Evolutionary conservation across 441 rosid genomes (phyloP).

Genomic region (Breynia disticha): DNA sequence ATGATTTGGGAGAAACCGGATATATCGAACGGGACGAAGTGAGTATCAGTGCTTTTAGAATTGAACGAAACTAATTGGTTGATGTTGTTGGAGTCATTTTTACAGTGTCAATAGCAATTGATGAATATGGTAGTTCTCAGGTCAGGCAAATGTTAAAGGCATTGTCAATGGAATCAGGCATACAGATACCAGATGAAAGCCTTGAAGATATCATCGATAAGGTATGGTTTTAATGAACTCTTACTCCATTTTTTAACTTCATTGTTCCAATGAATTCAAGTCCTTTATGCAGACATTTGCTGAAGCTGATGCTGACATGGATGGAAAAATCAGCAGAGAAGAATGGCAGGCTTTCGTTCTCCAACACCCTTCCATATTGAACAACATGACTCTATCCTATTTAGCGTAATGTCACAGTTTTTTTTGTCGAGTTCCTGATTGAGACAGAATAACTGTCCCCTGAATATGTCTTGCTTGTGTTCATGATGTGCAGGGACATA

Average conservation of each 20-base stretch:
- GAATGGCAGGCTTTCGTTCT: slow-evolving; percentile 56
- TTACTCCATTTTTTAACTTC: too few species aligned
- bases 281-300: slow-evolving; percentile 53
- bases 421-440: too few species aligned
- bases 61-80: neutral
- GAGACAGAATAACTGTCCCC: too few species aligned
- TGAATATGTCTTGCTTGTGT: too few species aligned
- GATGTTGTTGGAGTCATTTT: neutral
- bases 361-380: slow-evolving; percentile 49
- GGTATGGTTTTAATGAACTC: slow-evolving; percentile 17
- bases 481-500: slow-evolving; percentile 21
- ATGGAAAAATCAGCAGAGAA: slow-evolving; percentile 55
- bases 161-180: slow-evolving; percentile 45
- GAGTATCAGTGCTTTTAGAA: slow-evolving; percentile 11
- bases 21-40: slow-evolving; percentile 71
- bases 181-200: slow-evolving; percentile 47
- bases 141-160: slow-evolving; percentile 74
- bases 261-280: too few species aligned
- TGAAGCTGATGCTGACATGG: slow-evolving; percentile 47
- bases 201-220: slow-evolving; percentile 53
- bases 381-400: slow-evolving; percentile 60
- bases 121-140: slow-evolving; percentile 20
- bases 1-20: slow-evolving; percentile 76
- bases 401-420: slow-evolving; percentile 34
- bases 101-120: neutral